These are phyloP conservation scores for Colletotrichum gigasporum DNA, from an alignment of 2,329 filamentous ascomycete genomes.

Conservation along the genomic window DNA sequence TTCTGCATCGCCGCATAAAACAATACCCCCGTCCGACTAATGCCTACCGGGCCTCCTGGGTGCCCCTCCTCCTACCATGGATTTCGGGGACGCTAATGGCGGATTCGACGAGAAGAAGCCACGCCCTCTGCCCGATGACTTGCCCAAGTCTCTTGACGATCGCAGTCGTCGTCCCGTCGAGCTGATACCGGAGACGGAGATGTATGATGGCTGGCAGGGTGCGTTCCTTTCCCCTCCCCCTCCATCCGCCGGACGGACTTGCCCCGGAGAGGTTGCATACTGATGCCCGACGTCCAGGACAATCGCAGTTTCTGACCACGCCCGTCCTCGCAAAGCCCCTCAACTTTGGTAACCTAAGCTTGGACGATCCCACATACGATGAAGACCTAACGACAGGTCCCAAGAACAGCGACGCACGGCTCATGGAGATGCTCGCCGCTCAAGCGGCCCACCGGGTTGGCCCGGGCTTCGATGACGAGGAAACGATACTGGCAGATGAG, in stretches of 20 bases:
- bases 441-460: conserved; percentile 87
- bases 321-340: conserved; percentile 86
- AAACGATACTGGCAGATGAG: conserved; percentile 78
- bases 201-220: conserved; percentile 99
- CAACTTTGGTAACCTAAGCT: conserved; percentile 81
- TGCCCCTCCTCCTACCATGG: conserved; percentile 62
- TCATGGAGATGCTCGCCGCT: conserved; percentile 96
- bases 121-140: conserved; percentile 77
- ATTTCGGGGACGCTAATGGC: conserved; percentile 61
- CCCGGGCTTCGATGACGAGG: conserved; percentile 79
- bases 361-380: conserved; percentile 81
- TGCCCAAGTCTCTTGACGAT: conserved; percentile 93
- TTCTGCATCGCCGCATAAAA: conserved; percentile 16
- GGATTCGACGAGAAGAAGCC: conserved; percentile 54
- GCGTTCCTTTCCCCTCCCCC: conserved; percentile 36
- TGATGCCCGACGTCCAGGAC: conserved; percentile 64
- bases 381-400: conserved; percentile 64
- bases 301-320: conserved; percentile 93
- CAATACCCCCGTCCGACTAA: conserved; percentile 24
- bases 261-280: not conserved
- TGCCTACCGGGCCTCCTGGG: conserved; percentile 29
- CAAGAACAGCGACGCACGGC: conserved; percentile 81
- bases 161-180: conserved; percentile 74
- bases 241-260: not conserved
- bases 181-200: conserved; percentile 85